Evolutionary conservation across 202 grass and related monocot species (phyloP), one percentile per base, ranked within the genome.

Genomic region (Digitaria exilis): DNA sequence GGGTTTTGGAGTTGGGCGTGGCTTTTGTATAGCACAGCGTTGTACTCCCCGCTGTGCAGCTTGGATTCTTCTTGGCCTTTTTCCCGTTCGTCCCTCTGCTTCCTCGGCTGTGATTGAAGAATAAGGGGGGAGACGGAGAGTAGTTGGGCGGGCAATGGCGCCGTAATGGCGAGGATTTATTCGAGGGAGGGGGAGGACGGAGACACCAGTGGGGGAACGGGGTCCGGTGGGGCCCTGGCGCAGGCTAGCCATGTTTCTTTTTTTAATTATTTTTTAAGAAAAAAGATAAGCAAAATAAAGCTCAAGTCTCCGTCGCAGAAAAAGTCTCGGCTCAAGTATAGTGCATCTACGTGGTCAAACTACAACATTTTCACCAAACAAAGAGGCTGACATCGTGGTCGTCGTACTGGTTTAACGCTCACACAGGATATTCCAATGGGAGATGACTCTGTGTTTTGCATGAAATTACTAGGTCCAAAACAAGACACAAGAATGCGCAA

Each of bases 1-100:
- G n/a, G 37, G 37, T 35, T 32, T 70, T 70, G 65, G 79, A 69
- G 58, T 81, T 81, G 28, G 63, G 77, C 77, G 77, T 80, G 30
- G 62, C 46, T 39, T 39, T 37, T 79, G 58, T 63, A 41, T 29
- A 48, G 8, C 67, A 9, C 70, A 30, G 59, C 58, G 28, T 4
- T 66, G 29, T 37, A 65, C 73, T n/a, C n/a, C n/a, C 32, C 12
- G 72, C 51, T 61, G 62, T 65, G 61, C 63, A 26, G 48, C 31
- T 80, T 25, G 76, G 45, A 30, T 65, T 39, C 54, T 54, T 22
- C 9, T 56, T 4, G 12, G 26, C 28, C 5, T 7, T 5, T 21
- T 16, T 51, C 3, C 44, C 9, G 24, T 29, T 72, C 18, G 13
- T 31, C 30, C 6, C 11, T 5, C 18, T 21, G 16, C 71, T 39